Evolutionary conservation across 2,329 filamentous ascomycete genomes (phyloP).

Genomic region (Leptographium radiaticola): DNA sequence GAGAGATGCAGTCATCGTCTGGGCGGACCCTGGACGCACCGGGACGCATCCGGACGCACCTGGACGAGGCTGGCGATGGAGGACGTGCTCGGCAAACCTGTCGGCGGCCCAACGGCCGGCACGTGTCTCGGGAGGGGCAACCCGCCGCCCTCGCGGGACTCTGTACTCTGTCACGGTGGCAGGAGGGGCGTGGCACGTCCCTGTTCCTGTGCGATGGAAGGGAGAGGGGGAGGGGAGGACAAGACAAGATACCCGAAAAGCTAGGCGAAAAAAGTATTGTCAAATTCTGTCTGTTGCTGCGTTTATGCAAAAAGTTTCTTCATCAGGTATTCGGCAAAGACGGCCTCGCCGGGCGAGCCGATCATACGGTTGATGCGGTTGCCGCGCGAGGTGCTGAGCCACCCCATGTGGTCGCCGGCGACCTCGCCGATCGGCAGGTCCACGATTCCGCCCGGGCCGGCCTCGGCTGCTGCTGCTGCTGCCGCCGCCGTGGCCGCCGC

Average conservation of each 20-base stretch:
- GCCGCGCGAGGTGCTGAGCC: conserved; percentile 60
- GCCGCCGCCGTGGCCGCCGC: conserved; percentile 17
- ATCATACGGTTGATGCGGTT: conserved; percentile 72
- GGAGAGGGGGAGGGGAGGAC: not conserved
- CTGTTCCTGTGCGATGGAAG: too few relatives aligned
- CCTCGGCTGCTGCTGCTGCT: conserved; percentile 4
- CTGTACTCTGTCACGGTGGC: too few relatives aligned
- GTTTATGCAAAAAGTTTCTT: conserved; percentile 45
- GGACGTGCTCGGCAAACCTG: too few relatives aligned
- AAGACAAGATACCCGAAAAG: not conserved
- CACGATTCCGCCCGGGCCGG: conserved; percentile 28
- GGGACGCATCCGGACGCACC: too few relatives aligned
- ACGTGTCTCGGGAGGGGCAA: too few relatives aligned
- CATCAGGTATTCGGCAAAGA: conserved; percentile 54
- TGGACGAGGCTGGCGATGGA: too few relatives aligned
- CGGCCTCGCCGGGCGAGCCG: conserved; percentile 51
- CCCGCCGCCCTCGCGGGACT: too few relatives aligned
- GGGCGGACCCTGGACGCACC: too few relatives aligned
- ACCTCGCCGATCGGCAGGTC: conserved; percentile 39
- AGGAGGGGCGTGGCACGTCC: too few relatives aligned
- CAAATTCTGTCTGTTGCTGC: too few relatives aligned
- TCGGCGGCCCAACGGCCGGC: too few relatives aligned
- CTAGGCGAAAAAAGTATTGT: not conserved
- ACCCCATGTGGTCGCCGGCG: conserved; percentile 59
- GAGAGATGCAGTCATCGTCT: too few relatives aligned